Evolutionary conservation across 305 asterid species (phyloP).

Genomic region (Fraxinus velutina): DNA sequence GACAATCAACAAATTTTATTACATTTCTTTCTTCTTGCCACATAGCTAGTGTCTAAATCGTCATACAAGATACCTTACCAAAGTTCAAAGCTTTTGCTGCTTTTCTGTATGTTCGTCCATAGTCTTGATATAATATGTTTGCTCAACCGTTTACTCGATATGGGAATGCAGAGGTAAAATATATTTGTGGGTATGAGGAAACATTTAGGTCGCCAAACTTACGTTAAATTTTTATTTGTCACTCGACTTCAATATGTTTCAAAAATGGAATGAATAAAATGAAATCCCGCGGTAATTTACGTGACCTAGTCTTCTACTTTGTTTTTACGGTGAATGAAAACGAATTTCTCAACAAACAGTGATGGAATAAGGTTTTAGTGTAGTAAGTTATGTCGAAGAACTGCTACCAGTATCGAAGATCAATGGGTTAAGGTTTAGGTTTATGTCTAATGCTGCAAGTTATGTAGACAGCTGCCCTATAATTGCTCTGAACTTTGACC

Average conservation of each 20-base stretch:
- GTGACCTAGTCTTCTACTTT: background rate
- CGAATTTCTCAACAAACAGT: background rate
- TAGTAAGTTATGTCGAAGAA: background rate
- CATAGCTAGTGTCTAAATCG: background rate
- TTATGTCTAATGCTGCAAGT: conserved; percentile 27
- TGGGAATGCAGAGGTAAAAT: background rate
- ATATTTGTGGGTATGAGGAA: background rate
- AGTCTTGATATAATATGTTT: background rate
- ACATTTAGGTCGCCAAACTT: background rate
- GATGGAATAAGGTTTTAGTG: background rate
- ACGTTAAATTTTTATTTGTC: background rate
- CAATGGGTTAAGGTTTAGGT: conserved; percentile 24
- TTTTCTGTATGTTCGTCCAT: background rate
- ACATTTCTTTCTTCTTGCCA: background rate
- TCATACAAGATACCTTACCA: no score
- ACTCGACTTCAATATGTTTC: background rate
- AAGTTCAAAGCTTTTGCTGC: background rate
- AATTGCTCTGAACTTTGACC: background rate
- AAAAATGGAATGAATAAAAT: background rate
- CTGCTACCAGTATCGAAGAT: no score
- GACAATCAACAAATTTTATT: background rate
- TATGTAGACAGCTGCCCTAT: conserved; percentile 13
- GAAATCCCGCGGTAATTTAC: background rate
- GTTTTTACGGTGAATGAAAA: background rate
- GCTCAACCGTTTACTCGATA: background rate